Conservation (phyloP, 352 stramenopile genomes). For the Globisporangium uncinulatum region DNA sequence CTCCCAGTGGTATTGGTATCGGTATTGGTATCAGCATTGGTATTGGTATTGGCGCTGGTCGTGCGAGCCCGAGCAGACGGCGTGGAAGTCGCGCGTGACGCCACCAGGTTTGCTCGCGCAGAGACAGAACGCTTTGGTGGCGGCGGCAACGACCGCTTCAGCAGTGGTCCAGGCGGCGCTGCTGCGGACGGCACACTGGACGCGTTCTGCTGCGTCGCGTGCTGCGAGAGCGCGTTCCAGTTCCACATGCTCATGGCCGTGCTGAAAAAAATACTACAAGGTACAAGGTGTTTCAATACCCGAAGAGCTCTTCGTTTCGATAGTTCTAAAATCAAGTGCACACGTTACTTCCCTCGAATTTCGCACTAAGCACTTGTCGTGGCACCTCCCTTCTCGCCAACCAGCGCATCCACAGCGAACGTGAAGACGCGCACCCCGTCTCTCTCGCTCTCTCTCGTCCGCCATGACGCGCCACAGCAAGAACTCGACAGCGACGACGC, state of each 20-base stretch:
- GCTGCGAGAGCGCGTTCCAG: constrained; percentile 18
- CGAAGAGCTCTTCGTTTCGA: too few relatives aligned
- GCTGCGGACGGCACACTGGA: background rate
- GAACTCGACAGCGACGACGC: constrained; percentile 80
- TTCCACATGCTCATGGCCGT: constrained; percentile 13
- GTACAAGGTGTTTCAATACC: too few relatives aligned
- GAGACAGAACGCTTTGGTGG: background rate
- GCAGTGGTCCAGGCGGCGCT: background rate
- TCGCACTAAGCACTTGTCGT: too few relatives aligned
- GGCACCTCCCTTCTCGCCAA: background rate
- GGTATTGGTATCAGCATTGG: background rate
- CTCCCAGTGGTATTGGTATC: too few relatives aligned
- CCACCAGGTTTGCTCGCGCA: too few relatives aligned
- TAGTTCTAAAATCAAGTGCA: too few relatives aligned
- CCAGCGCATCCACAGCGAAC: background rate
- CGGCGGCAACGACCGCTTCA: background rate
- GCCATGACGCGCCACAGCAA: constrained; percentile 84
- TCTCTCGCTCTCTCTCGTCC: background rate
- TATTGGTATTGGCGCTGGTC: background rate
- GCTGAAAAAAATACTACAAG: too few relatives aligned
- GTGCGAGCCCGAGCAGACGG: background rate
- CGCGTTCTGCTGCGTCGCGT: constrained; percentile 11
- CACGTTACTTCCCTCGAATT: too few relatives aligned
- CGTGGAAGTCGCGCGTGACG: too few relatives aligned
- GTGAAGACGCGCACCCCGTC: background rate